Evolutionary conservation across 2,329 filamentous ascomycete species (phyloP), one percentile per base, ranked within the genome.

Genomic region (Eutypella sp.): DNA sequence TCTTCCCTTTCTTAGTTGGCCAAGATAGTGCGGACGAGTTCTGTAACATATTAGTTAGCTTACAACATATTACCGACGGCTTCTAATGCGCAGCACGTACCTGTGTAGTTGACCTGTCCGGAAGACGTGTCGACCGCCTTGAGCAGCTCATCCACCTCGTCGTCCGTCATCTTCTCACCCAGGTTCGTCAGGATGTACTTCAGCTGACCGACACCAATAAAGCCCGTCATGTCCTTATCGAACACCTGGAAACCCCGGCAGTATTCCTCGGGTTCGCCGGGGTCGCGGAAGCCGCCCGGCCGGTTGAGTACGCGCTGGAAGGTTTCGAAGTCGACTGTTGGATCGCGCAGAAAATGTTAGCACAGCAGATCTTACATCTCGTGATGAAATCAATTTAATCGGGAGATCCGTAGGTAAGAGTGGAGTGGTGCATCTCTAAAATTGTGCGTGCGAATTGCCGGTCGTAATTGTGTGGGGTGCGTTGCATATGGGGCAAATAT

Each of bases 191-290:
- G 73, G 67, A 99, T 92, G 74, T 99, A 99, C 72, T 95, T 88
- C 69, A 99, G 81, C 74, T 99, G 93, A 47, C 93, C 93, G 54
- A 97, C 92, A 46, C 92, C 93, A 66, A 99, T 97, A 70, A 91
- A 96, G 43, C 93, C 93, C 49, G 90, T 96, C 82, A 96, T 87
- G 68, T 99, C 93, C 74, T 99, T 99, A 73, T 99, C 93, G 62
- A 99, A 99, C 44, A 99, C 93, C 71, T 99, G 93, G 77, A 99
- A 99, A 46, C 93, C 93, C 52, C 92, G 88, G 71, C 92, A 96
- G 74, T 99, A 99, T 69, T 97, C 92, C 65, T 97, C 92, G 34
- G 93, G 92, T 73, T 96, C 91, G 66, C 93, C 93, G 2, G 93
- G 91, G 62, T 97, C 93, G 67, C 93, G 90, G 86, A 99, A 99